Evolutionary conservation across 2,329 filamentous ascomycete genomes (phyloP).

Genomic region (Kalaharituber pfeilii): DNA sequence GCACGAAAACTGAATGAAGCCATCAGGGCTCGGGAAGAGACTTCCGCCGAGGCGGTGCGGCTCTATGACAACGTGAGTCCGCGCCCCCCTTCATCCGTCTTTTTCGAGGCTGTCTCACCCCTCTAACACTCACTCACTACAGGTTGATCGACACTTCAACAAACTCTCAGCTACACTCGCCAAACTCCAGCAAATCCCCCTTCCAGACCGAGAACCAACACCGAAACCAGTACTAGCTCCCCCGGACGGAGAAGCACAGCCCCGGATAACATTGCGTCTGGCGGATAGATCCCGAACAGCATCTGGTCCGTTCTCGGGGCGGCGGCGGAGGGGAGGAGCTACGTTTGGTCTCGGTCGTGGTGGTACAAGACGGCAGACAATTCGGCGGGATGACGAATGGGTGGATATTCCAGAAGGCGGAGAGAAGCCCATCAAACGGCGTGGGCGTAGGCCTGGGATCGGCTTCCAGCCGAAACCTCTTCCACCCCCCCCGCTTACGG

Average conservation of each 20-base stretch:
- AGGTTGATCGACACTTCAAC: slow-evolving; percentile 42
- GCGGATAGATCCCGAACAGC: not conserved
- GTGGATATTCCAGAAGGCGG: slow-evolving; percentile 17
- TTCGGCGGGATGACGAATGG: slow-evolving; percentile 18
- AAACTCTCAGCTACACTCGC: not conserved
- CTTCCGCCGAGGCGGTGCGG: slow-evolving; percentile 44
- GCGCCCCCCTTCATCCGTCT: not conserved
- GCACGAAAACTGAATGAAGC: slow-evolving; percentile 40
- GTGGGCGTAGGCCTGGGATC: slow-evolving; percentile 12
- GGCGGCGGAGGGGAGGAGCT: not conserved
- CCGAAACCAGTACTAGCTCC: slow-evolving; percentile 36
- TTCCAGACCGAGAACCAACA: slow-evolving; percentile 42
- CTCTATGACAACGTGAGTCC: slow-evolving; percentile 41
- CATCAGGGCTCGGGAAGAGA: slow-evolving; percentile 39
- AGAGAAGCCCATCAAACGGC: not conserved
- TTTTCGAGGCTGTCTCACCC: no score
- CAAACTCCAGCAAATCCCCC: not conserved
- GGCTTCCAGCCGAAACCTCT: slow-evolving; percentile 11
- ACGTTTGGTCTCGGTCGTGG: not conserved
- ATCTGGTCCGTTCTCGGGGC: not conserved
- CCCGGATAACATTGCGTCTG: slow-evolving; percentile 20
- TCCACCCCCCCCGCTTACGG: slow-evolving; percentile 11
- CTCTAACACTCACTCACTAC: slow-evolving; percentile 4
- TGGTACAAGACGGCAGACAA: not conserved
- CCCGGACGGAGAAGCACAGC: slow-evolving; percentile 30